Evolutionary conservation across 768 basidiomycete species (phyloP).

Genomic region (Phaffia australis): DNA sequence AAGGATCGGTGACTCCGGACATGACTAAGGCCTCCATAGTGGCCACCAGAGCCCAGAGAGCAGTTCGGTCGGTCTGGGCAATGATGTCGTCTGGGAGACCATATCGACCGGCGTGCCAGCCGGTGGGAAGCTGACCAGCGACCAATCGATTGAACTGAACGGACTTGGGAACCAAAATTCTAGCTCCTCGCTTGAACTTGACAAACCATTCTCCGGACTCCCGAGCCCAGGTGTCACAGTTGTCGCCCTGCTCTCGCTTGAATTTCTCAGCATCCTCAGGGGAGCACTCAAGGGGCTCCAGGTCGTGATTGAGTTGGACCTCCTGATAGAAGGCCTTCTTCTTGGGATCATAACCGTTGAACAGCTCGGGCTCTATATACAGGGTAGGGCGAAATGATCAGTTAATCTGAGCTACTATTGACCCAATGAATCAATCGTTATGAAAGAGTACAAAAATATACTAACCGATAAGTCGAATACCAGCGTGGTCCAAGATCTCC

Average conservation of each 20-base stretch:
- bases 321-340: constrained; percentile 97
- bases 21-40: constrained; percentile 91
- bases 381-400: constrained; percentile 3
- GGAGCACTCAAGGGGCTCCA: constrained; percentile 89
- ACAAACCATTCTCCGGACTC: constrained; percentile 93
- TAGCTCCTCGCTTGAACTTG: constrained; percentile 97
- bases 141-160: constrained; percentile 89
- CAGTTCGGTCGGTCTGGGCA: constrained; percentile 81
- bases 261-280: constrained; percentile 85
- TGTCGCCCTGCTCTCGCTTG: constrained; percentile 92
- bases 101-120: constrained; percentile 92
- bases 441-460: constrained; percentile 9
- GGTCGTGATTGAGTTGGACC: constrained; percentile 87
- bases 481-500: constrained; percentile 79
- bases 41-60: constrained; percentile 88
- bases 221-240: constrained; percentile 86
- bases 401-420: background rate
- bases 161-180: constrained; percentile 84
- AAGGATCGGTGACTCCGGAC: constrained; percentile 95
- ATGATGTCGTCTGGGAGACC: constrained; percentile 95
- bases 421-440: constrained; percentile 4
- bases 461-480: constrained; percentile 86
- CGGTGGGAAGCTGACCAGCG: constrained; percentile 91
- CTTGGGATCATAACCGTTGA: constrained; percentile 95
- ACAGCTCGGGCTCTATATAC: constrained; percentile 77